Base-by-base conservation (phyloP, 2,329 filamentous ascomycete genomes). In the Curvularia eragrostidis region DNA sequence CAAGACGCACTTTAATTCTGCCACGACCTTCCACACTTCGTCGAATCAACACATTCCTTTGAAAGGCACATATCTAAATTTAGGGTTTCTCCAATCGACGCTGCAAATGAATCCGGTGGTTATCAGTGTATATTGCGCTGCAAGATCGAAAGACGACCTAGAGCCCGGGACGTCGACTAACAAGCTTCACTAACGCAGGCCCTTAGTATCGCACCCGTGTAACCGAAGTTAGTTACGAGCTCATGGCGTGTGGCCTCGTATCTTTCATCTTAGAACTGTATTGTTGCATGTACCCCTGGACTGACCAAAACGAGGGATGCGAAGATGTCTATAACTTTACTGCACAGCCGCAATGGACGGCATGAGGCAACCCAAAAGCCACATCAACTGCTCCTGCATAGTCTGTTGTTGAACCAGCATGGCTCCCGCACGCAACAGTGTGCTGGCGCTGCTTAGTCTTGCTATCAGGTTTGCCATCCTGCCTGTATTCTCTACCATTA, bases 221-320 rank as follows among this genome's bases (percentile, higher is more conserved):
- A 66, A 48, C 58, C 51, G 48, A 59, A 41, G 48, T 47, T 52
- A 21, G 34, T 57, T 60, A 67, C 57, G 60, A 58, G 44, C 52
- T 39, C 48, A 68, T 58, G 59, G 53, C 59, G 56, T 52, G 48
- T 48, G 21, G 44, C 24, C 48, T 68, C 71, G 71, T 73, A 74
- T 72, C 62, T 69, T 72, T 73, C 70, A 74, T 74, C 66, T 73
- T 58, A 26, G 48, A 54, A 72, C 61, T 71, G 68, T 72, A 55
- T 51, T 48, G n/a, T 41, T 53, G 56, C 55, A 54, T 59, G 53
- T 56, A 52, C 48, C 51, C 51, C 54, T 60, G 56, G 59, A 62
- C 59, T 58, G 52, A 63, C 51, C 48, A 56, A 21, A 43, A 61
- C 58, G 53, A 54, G 36, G 41, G 54, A 49, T 49, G 48, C 38